These are phyloP conservation scores for Candida pseudofarinosa DNA, from an alignment of 805 yeast genomes.

Conservation along the genomic window DNA sequence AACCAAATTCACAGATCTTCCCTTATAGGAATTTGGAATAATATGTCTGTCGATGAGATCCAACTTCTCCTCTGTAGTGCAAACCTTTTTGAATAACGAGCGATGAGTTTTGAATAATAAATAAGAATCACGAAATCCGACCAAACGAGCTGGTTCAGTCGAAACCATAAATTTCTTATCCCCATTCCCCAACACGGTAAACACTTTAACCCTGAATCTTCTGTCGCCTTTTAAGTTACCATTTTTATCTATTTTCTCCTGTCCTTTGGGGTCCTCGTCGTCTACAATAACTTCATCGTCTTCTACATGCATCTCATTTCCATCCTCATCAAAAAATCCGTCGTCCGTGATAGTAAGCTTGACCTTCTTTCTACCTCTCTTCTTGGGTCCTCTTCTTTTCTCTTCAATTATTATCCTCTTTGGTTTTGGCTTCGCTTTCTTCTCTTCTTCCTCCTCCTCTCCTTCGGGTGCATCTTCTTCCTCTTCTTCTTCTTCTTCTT, in stretches of 20 bases:
- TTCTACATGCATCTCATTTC: conserved; percentile 57
- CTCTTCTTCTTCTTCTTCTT: conserved; percentile 15
- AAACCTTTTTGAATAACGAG: conserved; percentile 65
- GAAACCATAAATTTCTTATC: conserved; percentile 80
- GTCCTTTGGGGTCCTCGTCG: conserved; percentile 71
- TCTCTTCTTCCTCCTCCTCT: conserved; percentile 20
- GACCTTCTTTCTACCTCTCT: conserved; percentile 42
- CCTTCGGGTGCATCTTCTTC: conserved; percentile 20
- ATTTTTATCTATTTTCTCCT: conserved; percentile 58
- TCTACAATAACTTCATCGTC: conserved; percentile 78
- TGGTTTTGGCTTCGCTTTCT: conserved; percentile 9
- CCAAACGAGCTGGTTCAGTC: conserved; percentile 93
- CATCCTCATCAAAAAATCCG: conserved; percentile 58
- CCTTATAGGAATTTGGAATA: conserved; percentile 86
- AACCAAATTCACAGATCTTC: conserved; percentile 83
- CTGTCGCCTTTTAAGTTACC: conserved; percentile 75
- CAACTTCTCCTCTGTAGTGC: conserved; percentile 73
- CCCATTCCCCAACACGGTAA: conserved; percentile 63
- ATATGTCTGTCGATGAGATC: conserved; percentile 77
- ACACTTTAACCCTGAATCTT: conserved; percentile 66
- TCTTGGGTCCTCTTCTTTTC: conserved; percentile 26
- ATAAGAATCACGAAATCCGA: conserved; percentile 91
- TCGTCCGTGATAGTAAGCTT: conserved; percentile 35
- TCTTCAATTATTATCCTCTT: conserved; percentile 7
- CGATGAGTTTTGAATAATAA: conserved; percentile 83